Base-by-base conservation (phyloP, 768 basidiomycete genomes). In the Coprinopsis marcescibilis region DNA sequence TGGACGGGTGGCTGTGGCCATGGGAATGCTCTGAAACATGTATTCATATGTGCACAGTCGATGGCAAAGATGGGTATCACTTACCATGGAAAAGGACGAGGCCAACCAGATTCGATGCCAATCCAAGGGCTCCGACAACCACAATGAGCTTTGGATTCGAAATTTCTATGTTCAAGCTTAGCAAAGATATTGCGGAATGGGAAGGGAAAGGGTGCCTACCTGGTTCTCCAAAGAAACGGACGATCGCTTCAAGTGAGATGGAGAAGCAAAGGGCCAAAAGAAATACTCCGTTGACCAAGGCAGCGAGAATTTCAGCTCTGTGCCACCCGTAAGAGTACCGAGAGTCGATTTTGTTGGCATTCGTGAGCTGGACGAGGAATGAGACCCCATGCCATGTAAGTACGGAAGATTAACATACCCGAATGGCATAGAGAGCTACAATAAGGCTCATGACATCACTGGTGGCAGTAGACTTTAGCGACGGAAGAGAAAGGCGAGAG, bases 261-360 rank as follows among this genome's bases (percentile, higher is more conserved):
- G 93, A 92, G 66, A 98, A 93, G 67, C 96, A 99, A 0, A 98
- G 78, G 0, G 96, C 96, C 34, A 97, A 76, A 4, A 99, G 78
- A 71, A 98, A 98, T 46, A 98, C 92, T 43, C 96, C 96, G 58
- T 99, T 99, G 55, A 98, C 69, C 36, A 98, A 74, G 0, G 96
- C 96, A 17, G 93, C 94, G 5, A 97, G 77, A 51, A 96, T 94
- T 61, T 96, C 94, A 14, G 96, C 96, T 52, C 96, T 77, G 65
- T 98, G 94, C 95, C 94, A 98, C n/a, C 94, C 95, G 62, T 98
- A 98, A 3, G 95, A 92, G 65, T 96, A 96, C 41, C 82, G 78
- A 23, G 85, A 77, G 65, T 85, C 79, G 25, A 67, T 68, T 23
- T 78, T 66, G 24, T 72, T 72, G 27, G 73, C 71, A 32, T 60